These are phyloP conservation scores for Fraxinus paxiana DNA, from an alignment of 305 asterid genomes.

Conservation along the genomic window DNA sequence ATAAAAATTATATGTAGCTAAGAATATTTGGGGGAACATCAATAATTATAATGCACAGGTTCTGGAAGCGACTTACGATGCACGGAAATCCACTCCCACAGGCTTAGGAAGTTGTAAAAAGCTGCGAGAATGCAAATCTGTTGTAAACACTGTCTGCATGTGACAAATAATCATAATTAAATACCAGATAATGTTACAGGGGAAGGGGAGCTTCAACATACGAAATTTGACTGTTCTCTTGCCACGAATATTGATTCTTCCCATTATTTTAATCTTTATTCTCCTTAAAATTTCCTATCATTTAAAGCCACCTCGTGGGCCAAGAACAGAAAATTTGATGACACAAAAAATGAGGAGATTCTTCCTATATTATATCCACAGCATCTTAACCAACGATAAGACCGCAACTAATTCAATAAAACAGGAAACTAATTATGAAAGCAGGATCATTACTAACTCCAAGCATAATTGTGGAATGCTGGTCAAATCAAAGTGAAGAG, in stretches of 20 bases:
- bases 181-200: conserved; percentile 2
- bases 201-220: conserved; percentile 6
- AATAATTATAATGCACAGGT: neutral
- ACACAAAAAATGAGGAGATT: neutral
- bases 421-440: neutral
- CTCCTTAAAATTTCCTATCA: neutral
- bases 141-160: conserved; percentile 76
- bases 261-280: too few species aligned
- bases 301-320: neutral
- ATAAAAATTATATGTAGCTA: neutral
- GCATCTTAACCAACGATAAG: neutral
- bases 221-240: neutral
- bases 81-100: conserved; percentile 91
- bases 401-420: neutral
- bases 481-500: neutral
- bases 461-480: neutral
- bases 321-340: neutral
- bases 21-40: conserved; percentile 1
- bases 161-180: conserved; percentile 19
- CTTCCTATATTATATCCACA: neutral
- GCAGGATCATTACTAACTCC: neutral
- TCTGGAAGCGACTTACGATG: conserved; percentile 66
- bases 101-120: conserved; percentile 83
- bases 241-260: neutral
- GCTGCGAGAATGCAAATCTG: conserved; percentile 83